phyloP scores from a whole-genome alignment of 2,329 filamentous ascomycete species.

The Penicillium sp. region DNA sequence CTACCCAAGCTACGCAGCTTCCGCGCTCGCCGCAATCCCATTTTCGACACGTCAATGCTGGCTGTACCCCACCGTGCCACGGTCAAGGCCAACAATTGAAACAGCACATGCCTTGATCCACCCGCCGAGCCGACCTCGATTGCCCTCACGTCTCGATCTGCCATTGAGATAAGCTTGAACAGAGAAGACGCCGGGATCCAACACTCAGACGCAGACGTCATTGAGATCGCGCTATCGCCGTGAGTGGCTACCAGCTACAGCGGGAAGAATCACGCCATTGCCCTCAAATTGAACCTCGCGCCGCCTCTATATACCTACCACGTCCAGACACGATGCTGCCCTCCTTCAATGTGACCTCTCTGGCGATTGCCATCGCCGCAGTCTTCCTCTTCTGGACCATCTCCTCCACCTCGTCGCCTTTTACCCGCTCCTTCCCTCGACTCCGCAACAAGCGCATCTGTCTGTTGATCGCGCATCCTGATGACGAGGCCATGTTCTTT shows the following conservation, averaged over 20 bases:
- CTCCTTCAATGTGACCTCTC: constrained; percentile 28
- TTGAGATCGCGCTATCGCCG: neutral
- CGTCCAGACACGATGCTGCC: constrained; percentile 18
- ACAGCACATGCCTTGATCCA: constrained; percentile 11
- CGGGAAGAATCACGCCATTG: neutral
- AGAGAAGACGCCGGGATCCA: neutral
- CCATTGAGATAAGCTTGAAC: neutral
- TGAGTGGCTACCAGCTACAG: neutral
- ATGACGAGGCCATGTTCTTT: constrained; percentile 99
- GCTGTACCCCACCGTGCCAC: constrained; percentile 18
- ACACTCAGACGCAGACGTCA: neutral
- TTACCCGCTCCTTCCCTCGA: constrained; percentile 54
- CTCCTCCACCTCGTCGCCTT: constrained; percentile 44
- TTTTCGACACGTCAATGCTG: constrained; percentile 2
- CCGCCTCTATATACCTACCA: neutral
- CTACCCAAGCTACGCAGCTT: neutral
- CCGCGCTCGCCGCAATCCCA: neutral
- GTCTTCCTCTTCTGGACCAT: constrained; percentile 48
- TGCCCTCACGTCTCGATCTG: neutral
- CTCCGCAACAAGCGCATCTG: constrained; percentile 83
- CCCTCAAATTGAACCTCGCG: neutral
- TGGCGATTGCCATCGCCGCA: constrained; percentile 42
- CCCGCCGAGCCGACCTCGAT: constrained; percentile 1
- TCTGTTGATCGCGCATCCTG: constrained; percentile 92
- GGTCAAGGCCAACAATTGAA: constrained; percentile 13